Evolutionary conservation across 139 green algal species (phyloP).

Genomic region (Closterium sp.): DNA sequence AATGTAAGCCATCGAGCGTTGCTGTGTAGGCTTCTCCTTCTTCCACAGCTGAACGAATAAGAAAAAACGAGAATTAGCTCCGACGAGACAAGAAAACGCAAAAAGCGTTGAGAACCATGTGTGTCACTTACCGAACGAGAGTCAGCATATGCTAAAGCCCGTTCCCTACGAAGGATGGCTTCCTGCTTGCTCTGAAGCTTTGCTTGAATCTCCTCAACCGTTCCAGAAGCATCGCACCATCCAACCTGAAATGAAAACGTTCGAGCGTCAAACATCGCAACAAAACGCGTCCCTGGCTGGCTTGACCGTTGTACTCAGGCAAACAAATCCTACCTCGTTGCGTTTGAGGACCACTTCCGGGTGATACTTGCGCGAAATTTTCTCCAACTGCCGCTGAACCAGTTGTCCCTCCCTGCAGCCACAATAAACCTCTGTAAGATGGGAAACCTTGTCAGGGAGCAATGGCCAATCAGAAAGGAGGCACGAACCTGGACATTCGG

Average conservation of each 20-base stretch:
- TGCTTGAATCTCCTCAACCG: constrained; percentile 13
- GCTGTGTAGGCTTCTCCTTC: not conserved
- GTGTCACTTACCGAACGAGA: not conserved
- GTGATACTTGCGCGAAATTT: constrained; percentile 4
- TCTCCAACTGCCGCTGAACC: not conserved
- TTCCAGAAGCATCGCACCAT: not conserved
- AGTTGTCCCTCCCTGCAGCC: not conserved
- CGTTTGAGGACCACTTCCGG: not conserved
- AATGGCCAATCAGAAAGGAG: too few relatives aligned
- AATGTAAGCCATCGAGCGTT: constrained; percentile 19
- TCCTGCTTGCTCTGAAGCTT: constrained; percentile 9
- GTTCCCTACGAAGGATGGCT: not conserved
- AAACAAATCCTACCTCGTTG: not conserved
- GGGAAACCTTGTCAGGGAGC: not conserved
- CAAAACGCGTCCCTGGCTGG: not conserved
- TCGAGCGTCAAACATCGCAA: not conserved
- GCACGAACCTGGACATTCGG: constrained; percentile 4
- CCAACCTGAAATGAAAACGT: not conserved
- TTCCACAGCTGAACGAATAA: constrained; percentile 21
- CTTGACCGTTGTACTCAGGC: not conserved
- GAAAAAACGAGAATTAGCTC: not conserved
- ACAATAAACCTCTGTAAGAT: not conserved
- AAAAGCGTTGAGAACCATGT: not conserved
- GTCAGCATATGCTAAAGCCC: constrained; percentile 6
- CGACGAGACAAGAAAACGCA: not conserved